Evolutionary conservation across 2,329 filamentous ascomycete genomes (phyloP), one percentile per base, ranked within the genome.

Genomic region (Curvularia verruculosa): DNA sequence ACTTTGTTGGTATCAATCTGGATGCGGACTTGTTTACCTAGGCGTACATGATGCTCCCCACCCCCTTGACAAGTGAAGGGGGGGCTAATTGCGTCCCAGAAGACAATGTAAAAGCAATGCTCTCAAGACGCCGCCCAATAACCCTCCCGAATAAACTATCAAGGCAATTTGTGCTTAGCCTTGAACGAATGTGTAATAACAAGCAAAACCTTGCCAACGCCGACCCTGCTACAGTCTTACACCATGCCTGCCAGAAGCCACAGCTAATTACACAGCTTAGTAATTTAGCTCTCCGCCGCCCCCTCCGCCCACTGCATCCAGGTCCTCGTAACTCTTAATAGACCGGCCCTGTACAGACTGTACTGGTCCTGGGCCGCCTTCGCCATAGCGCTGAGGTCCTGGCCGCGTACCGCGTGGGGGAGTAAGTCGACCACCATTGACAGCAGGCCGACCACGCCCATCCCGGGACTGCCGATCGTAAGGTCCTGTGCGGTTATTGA

Each of bases 301-400:
- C 49, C 77, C 76, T 19, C 72, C 74, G 37, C 77, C 78, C 49
- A 79, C 80, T n/a, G 96, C 94, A 79, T 99, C 95, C 23, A 99
- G 82, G 74, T 99, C 95, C 77, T 99, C 96, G 74, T 99, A 99
- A 76, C 92, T 97, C 84, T 96, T 96, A 64, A 99, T 80, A 59
- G 91, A 96, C 55, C 95, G 87, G 5, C 95, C 95, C 66, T 96
- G 91, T 0, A 96, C 92, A 10, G 95, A 94, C 77, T 98, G 93
- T 19, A 91, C 86, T 19, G 95, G 94, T 0, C 92, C 93, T 52
- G 89, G 87, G 23, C 85, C 89, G 37, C 90, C 89, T 47, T 91
- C 90, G 2, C 89, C 89, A 63, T 92, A 90, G 40, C 89, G 89
- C 84, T 89, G 90, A 58, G 80, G 67, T 63, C 68, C 67, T 34